Evolutionary conservation across 179 eudicot genomes (phyloP), one percentile per base, ranked within the genome.

Genomic region (Beta corolliflora): DNA sequence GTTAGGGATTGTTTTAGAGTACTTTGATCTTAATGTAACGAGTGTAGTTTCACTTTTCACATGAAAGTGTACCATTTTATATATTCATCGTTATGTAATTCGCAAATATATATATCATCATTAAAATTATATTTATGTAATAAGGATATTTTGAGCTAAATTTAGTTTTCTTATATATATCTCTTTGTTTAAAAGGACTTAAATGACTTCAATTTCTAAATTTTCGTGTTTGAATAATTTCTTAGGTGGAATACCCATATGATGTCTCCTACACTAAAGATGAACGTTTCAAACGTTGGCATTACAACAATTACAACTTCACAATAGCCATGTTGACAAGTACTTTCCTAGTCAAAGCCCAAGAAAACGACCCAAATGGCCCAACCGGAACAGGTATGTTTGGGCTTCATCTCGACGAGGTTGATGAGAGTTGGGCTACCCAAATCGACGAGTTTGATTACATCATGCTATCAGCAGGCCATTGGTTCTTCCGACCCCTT

Each of bases 391-490:
- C 90, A 1, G 92, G 91, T 11, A 84, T 90, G 13, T 88, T 88
- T 71, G 88, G 85, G 48, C 82, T 91, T 66, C 85, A 79, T 82
- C 90, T 91, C 2, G 94, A 91, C 77, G 88, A 89, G 73, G 75
- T 75, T 44, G 90, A 89, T 41, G 86, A 83, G 31, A 70, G 83
- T 25, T 91, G 94, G 94, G 82, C 84, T 4, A 53, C 86, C 67
- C 80, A 89, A 80, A 86, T 91, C 10, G 87, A 88, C 13, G 84
- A 79, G 0, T 89, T 89, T 48, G 83, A 91, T 58, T 89, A 89
- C 83, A n/a, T 91, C 15, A 81, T 91, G 75, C 58, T 91, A 84
- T 89, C 88, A 9, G 88, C 89, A 0, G 92, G 89, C 59, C 91
- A 87, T 70, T 88, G 94, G 92, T 89, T 91, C 69, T 79, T 71